phyloP scores from a whole-genome alignment of 306 rosid genomes.

The Fragaria vesca region DNA sequence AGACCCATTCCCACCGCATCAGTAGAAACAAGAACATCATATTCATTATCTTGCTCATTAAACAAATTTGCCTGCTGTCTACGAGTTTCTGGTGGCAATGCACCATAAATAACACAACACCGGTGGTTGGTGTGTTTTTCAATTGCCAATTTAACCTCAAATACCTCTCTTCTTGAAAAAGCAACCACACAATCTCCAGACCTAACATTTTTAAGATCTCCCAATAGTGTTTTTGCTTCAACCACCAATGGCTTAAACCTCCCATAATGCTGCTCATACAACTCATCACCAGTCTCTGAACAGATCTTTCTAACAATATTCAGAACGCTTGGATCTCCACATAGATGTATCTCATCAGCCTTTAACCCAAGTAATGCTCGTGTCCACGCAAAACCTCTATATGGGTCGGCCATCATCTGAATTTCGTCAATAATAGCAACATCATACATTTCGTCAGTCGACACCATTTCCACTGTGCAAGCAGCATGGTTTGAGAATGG shows the following conservation, averaged over 20 bases:
- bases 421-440: constrained; percentile 89
- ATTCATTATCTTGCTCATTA: constrained; percentile 76
- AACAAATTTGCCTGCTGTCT: constrained; percentile 82
- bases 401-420: constrained; percentile 78
- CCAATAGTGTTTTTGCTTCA: constrained; percentile 81
- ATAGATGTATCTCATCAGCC: constrained; percentile 88
- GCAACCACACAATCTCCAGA: constrained; percentile 97
- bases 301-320: constrained; percentile 65
- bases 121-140: constrained; percentile 75
- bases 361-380: constrained; percentile 83
- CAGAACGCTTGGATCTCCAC: constrained; percentile 90
- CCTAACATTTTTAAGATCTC: constrained; percentile 71
- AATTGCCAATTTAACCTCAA: constrained; percentile 81
- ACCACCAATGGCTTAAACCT: constrained; percentile 94
- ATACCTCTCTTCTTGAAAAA: constrained; percentile 92
- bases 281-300: constrained; percentile 76
- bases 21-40: constrained; percentile 83
- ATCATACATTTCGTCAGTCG: constrained; percentile 73
- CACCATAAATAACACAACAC: constrained; percentile 90
- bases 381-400: constrained; percentile 86
- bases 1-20: constrained; percentile 99
- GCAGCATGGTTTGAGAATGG: constrained; percentile 80
- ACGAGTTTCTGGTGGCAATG: constrained; percentile 91
- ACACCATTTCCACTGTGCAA: constrained; percentile 90
- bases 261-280: constrained; percentile 69